Conservation (phyloP, 768 basidiomycete genomes). For the Royoungia palumana region DNA sequence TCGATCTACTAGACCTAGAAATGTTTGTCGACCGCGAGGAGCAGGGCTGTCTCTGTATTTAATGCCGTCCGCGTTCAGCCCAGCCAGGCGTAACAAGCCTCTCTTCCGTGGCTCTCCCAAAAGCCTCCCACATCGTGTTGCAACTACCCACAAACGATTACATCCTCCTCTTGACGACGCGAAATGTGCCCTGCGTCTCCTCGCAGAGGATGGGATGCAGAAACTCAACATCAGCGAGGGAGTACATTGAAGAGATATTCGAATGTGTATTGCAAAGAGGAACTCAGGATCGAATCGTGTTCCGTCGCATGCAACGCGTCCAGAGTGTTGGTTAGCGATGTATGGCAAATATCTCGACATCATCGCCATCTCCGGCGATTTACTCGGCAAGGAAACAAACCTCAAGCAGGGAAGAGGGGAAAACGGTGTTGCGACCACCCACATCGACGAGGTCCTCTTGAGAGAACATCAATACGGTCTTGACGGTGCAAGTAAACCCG, state of each 20-base stretch:
- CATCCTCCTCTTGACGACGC: constrained; percentile 31
- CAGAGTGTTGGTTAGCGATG: constrained; percentile 35
- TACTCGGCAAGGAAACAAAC: constrained; percentile 33
- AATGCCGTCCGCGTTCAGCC: no score
- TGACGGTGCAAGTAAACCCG: constrained; percentile 22
- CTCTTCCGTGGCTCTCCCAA: no score
- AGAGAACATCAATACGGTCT: no score
- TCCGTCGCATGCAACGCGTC: constrained; percentile 31
- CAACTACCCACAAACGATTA: constrained; percentile 21
- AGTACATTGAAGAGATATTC: constrained; percentile 33
- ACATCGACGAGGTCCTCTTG: constrained; percentile 28
- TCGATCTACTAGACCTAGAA: no score
- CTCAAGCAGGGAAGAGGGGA: constrained; percentile 28
- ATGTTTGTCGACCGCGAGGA: no score
- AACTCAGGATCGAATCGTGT: constrained; percentile 29
- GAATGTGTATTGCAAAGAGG: constrained; percentile 32
- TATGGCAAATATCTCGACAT: constrained; percentile 36
- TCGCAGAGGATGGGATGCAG: constrained; percentile 31
- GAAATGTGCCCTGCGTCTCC: constrained; percentile 28
- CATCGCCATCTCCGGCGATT: constrained; percentile 38
- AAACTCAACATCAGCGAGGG: constrained; percentile 35
- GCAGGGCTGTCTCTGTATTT: no score
- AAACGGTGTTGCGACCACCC: constrained; percentile 22
- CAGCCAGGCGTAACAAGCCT: no score
- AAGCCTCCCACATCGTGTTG: no score